Evolutionary conservation across 768 basidiomycete genomes (phyloP), one percentile per base, ranked within the genome.

Genomic region (Nevesoporus exiguus): DNA sequence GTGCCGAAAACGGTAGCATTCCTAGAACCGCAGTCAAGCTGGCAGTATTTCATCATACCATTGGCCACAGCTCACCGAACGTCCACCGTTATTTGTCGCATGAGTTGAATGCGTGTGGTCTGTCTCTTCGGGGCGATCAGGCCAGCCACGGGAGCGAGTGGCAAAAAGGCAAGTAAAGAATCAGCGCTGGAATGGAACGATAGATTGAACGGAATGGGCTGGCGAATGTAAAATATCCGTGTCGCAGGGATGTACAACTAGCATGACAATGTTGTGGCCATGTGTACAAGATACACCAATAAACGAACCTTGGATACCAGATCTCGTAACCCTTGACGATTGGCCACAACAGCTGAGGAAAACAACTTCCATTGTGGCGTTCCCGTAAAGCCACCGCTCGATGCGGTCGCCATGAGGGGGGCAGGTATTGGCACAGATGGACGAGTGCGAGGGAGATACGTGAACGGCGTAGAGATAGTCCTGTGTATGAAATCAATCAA

Each of bases 51-150:
- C 1, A 39, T 31, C 39, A 15, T 30, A 41, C 17, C 31, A 14
- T 29, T 45, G 30, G 2, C 5, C 2, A 44, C 9, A 21, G 53
- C 75, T 44, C 48, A 79, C 78, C 75, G 68, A 25, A 85, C 83
- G 64, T 90, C 86, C 9, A 88, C 84, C 7, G 77, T 78, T 4
- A 80, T 78, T 66, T 90, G 88, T 50, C 88, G 76, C 68, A 88
- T 74, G 21, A 89, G 61, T 59, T 85, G 80, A 24, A 90, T 70
- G 7, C 77, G 79, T 6, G 83, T 87, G 49, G 49, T 71, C 52
- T 58, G 70, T 56, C 61, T 74, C 54, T 64, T 65, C 3, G 64
- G 58, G 24, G 68, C 29, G 3, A 58, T 53, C 51, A 55, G 69
- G 46, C 60, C 68, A 27, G 67, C 61, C 10, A 74, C 75, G 0